phyloP scores from a whole-genome alignment of 305 asterid species.

The Petunia hybrid region DNA sequence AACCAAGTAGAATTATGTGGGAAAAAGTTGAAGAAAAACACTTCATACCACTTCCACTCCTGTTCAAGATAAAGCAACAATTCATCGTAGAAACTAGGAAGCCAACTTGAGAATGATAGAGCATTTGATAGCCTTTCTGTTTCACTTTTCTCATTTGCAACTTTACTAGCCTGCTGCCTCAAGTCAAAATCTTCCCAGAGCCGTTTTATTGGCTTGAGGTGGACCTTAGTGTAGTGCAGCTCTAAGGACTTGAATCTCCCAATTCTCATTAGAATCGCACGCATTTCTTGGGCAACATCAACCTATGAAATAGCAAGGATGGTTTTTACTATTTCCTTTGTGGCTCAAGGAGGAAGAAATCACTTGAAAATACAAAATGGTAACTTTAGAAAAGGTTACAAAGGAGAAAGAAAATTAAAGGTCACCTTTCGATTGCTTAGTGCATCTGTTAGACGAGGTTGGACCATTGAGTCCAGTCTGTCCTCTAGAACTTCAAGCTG shows the following conservation, averaged over 20 bases:
- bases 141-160: conserved; percentile 72
- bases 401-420: conserved; percentile 35
- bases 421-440: conserved; percentile 82
- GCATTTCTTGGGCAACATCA: conserved; percentile 93
- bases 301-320: conserved; percentile 54
- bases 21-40: conserved; percentile 5
- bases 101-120: conserved; percentile 84
- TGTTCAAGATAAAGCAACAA: conserved; percentile 95
- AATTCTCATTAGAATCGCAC: conserved; percentile 80
- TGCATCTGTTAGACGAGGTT: conserved; percentile 94
- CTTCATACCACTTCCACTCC: conserved; percentile 95
- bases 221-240: conserved; percentile 80
- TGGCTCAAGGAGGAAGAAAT: conserved; percentile 15
- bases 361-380: conserved; percentile 17
- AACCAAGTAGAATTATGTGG: conserved; percentile 14
- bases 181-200: conserved; percentile 91
- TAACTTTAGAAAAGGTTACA: conserved; percentile 28
- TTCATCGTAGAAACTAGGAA: conserved; percentile 93
- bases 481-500: conserved; percentile 99
- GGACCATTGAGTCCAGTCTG: conserved; percentile 97
- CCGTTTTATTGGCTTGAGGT: conserved; percentile 77
- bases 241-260: conserved; percentile 94
- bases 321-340: conserved; percentile 21
- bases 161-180: conserved; percentile 75
- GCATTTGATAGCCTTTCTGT: conserved; percentile 55